Base-by-base conservation (phyloP, 148 eudicot species). In the Polygonum maritimum region DNA sequence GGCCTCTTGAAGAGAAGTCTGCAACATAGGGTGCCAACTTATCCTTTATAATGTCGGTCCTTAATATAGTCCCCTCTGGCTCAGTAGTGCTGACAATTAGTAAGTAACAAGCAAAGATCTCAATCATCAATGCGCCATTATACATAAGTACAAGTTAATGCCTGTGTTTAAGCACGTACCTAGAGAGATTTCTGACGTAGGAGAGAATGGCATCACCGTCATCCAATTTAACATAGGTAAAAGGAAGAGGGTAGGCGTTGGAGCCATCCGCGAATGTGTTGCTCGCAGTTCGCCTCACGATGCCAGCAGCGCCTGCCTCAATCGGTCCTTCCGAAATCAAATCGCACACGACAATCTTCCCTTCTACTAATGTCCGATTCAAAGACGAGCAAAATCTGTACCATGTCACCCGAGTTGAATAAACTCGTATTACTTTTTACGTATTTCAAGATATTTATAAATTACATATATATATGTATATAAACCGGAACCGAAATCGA, bases 1-100 rank as follows among this genome's bases (percentile, higher is more conserved):
- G 97, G 14, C 97, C 93, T 74, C 90, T 81, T 5, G 93, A 89
- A 26, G 93, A 91, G 73, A 87, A 87, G 15, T 76, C 76, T 40
- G 71, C 90, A 0, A 87, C 87, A n/a, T 12, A 22, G 49, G 86
- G 86, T 15, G 85, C 85, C 60, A 22, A 57, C 57, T 71, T 75
- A 57, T 85, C 82, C 8, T 71, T 41, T 74, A 75, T 0, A 19
- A 16, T 9, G 44, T 11, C 77, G 83, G 84, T 58, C 84, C 79
- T 60, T 69, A 80, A 49, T 80, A 71, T 62, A 83, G 77, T 14
- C 52, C 83, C 36, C 79, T 5, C 82, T 79, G 6, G 78, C 40
- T 10, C 74, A 39, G 72, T 35, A n/a, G n/a, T n/a, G n/a, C n/a
- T n/a, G n/a, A n/a, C n/a, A n/a, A n/a, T n/a, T n/a, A n/a, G n/a